phyloP scores from a whole-genome alignment of 129 eudicot species.

The Ambrosia trifida region DNA sequence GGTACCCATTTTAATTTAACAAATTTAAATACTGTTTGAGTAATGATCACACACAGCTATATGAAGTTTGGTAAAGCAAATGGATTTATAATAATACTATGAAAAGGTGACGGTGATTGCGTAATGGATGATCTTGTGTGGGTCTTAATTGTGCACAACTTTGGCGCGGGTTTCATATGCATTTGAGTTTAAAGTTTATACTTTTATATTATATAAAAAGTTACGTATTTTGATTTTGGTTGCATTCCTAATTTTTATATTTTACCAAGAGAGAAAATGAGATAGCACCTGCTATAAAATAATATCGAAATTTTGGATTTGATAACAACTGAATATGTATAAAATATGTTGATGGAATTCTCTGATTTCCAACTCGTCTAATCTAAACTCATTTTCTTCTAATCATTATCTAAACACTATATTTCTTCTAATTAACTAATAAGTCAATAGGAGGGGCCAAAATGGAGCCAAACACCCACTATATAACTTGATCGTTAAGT shows the following conservation, averaged over 20 bases:
- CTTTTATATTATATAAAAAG: neutral
- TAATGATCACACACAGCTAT: neutral
- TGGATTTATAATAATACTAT: neutral
- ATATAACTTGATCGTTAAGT: too few species aligned
- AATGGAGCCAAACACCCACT: too few species aligned
- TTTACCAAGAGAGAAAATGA: constrained; percentile 13
- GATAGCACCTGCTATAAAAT: neutral
- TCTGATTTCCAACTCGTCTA: too few species aligned
- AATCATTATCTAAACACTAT: too few species aligned
- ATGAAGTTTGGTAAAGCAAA: neutral
- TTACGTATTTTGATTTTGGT: constrained; percentile 13
- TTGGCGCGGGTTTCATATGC: constrained; percentile 40
- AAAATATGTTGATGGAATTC: too few species aligned
- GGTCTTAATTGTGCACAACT: neutral
- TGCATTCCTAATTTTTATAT: neutral
- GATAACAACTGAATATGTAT: neutral
- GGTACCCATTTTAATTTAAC: constrained; percentile 47
- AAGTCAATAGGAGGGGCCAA: too few species aligned
- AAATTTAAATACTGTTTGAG: neutral
- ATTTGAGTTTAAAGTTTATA: constrained; percentile 29
- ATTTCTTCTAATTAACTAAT: too few species aligned
- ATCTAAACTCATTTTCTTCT: too few species aligned
- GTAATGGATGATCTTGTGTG: constrained; percentile 28
- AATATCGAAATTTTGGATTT: neutral
- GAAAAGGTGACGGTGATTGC: constrained; percentile 34